A percentile compares a stretch with the other conserved stretches of the same genome.
phyloP scores from a whole-genome alignment of 441 rosid genomes.

The Gossypium laxum region DNA sequence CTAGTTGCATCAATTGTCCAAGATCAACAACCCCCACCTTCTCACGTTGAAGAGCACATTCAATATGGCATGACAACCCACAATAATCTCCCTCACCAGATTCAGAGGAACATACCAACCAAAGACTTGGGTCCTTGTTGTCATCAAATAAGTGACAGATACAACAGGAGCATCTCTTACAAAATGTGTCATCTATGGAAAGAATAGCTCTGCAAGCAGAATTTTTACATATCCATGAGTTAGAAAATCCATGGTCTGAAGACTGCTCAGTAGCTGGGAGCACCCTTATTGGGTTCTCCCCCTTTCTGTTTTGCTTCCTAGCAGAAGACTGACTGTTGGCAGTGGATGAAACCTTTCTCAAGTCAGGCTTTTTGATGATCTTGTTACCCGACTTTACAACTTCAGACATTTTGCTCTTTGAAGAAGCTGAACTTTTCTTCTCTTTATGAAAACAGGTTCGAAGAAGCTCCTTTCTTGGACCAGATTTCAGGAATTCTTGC shows the following conservation, averaged over 20 bases:
- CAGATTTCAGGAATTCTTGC: constrained; percentile 53
- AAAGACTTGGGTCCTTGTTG: constrained; percentile 95
- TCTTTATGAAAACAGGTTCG: constrained; percentile 38
- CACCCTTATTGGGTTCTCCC: constrained; percentile 49
- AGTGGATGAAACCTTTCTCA: constrained; percentile 34
- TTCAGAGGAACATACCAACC: constrained; percentile 86
- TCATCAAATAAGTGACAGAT: constrained; percentile 86
- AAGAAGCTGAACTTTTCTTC: constrained; percentile 40
- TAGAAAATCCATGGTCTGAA: constrained; percentile 42
- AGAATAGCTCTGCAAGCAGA: constrained; percentile 84
- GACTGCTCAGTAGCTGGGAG: constrained; percentile 35
- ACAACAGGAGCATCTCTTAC: constrained; percentile 95
- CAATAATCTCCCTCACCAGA: constrained; percentile 60
- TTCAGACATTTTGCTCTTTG: constrained; percentile 58
- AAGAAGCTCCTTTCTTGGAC: constrained; percentile 43
- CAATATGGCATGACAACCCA: constrained; percentile 83
- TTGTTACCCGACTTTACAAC: constrained; percentile 32
- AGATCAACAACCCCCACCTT: constrained; percentile 78
- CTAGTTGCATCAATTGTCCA: constrained; percentile 85
- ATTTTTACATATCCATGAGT: constrained; percentile 84
- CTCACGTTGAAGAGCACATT: constrained; percentile 71
- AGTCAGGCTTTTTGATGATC: constrained; percentile 58
- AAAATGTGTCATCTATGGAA: constrained; percentile 63
- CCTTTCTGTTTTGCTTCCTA: constrained; percentile 65
- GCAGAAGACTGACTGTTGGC: constrained; percentile 32